Evolutionary conservation across 441 rosid species (phyloP), one percentile per base, ranked within the genome.

Genomic region (Rhodomyrtus psidioides): DNA sequence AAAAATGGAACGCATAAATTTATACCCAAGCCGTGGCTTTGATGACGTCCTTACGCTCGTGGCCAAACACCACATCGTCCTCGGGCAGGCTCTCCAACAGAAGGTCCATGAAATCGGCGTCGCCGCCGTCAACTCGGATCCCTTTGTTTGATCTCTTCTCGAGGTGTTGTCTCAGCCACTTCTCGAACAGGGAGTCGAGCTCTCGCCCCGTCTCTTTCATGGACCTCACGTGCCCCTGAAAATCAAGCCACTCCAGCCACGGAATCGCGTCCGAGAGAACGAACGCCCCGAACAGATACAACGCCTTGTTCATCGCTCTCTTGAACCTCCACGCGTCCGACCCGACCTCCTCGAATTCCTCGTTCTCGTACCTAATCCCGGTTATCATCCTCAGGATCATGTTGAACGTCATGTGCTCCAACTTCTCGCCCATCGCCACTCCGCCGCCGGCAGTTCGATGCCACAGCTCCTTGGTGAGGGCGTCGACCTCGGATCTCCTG

Each of bases 21-120:
- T 6, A 59, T 94, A 95, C 98, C 89, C 92, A 19, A 84, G 88
- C 86, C 42, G 94, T 95, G 44, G 98, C 96, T 88, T 95, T 95
- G 82, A 95, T 65, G 62, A 91, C 81, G 19, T 84, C 82, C 55
- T 92, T 92, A 0, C 92, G 92, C 1, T 85, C 85, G 84, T 92
- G 92, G n/a, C 92, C 93, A 54, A 87, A 86, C 28, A 91, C 84
- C n/a, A 90, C 87, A 54, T 76, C 86, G 55, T 87, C 91, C 56
- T 92, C 92, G 1, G 90, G 90, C 14, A 95, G 81, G 56, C 87
- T 90, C 1, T 89, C 83, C 1, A 95, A 85, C 88, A 93, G 49
- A 24, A 88, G 87, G 83, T 94, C 97, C 91, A 92, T 91, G 89
- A 95, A 90, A 87, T 92, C 90, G 5, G 28, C n/a, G 27, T 81